phyloP scores from a whole-genome alignment of 192 early-diverging fungal species.

The Cladochytrium replicatum region DNA sequence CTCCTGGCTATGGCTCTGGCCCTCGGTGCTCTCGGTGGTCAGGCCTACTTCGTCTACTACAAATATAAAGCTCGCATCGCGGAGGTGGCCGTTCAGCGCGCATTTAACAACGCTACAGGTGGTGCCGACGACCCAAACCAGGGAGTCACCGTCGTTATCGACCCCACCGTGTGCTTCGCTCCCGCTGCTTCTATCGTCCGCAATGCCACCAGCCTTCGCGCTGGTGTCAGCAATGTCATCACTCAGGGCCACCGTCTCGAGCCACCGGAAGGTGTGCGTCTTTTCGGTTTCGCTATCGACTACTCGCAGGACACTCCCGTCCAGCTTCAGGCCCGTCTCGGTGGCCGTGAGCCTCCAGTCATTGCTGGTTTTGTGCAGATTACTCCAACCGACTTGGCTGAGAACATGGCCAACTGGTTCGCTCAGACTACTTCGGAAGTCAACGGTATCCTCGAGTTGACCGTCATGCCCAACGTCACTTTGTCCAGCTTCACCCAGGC shows the following conservation, averaged over 20 bases:
- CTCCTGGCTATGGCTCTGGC: neutral
- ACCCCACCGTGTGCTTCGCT: neutral
- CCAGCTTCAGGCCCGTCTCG: neutral
- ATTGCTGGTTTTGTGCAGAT: neutral
- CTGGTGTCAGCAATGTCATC: neutral
- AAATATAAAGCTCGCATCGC: neutral
- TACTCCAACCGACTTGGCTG: neutral
- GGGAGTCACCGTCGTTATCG: neutral
- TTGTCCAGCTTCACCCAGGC: conserved; percentile 4
- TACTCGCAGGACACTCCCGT: neutral
- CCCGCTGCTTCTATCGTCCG: neutral
- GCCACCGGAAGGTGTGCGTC: neutral
- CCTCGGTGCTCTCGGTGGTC: neutral
- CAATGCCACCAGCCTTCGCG: neutral
- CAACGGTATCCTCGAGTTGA: conserved; percentile 26
- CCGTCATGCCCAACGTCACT: conserved; percentile 20
- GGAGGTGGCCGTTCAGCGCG: neutral
- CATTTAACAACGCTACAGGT: neutral
- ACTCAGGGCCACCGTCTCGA: neutral
- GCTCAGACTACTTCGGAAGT: neutral
- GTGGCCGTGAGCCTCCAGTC: neutral
- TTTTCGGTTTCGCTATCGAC: neutral
- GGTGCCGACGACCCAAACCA: neutral
- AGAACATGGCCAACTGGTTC: neutral
- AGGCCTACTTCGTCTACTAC: neutral